These are phyloP conservation scores for Acanthamoeba lenticulata DNA, from an alignment of 208 protist species.

Conservation along the genomic window DNA sequence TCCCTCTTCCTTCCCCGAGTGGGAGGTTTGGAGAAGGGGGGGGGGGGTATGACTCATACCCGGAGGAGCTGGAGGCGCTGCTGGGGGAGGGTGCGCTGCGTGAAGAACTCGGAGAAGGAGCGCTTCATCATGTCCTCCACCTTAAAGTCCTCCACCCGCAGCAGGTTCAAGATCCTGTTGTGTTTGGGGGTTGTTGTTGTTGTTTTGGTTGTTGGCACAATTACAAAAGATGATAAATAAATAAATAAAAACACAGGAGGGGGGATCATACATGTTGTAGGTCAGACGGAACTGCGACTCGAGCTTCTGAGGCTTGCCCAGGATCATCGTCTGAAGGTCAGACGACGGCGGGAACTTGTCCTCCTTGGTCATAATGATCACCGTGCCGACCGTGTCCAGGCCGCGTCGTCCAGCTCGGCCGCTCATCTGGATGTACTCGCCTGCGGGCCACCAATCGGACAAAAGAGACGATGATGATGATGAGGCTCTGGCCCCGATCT, in stretches of 20 bases:
- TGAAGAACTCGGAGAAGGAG: slow-evolving; percentile 86
- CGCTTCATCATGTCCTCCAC: slow-evolving; percentile 89
- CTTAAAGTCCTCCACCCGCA: slow-evolving; percentile 89
- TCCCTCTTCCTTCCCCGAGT: too few species aligned
- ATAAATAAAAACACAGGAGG: not conserved
- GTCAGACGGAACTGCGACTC: slow-evolving; percentile 91
- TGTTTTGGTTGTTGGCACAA: not conserved
- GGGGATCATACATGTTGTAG: slow-evolving; percentile 89
- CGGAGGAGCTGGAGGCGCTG: slow-evolving; percentile 12
- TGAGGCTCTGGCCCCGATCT: not conserved
- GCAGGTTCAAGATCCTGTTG: slow-evolving; percentile 89
- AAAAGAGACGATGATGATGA: not conserved
- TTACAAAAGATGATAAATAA: not conserved
- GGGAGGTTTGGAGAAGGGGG: not conserved
- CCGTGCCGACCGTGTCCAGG: slow-evolving; percentile 89
- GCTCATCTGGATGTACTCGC: slow-evolving; percentile 94
- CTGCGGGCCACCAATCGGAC: slow-evolving; percentile 40
- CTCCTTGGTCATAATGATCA: slow-evolving; percentile 86
- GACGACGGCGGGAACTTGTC: slow-evolving; percentile 39
- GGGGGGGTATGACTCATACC: not conserved
- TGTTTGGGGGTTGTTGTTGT: not conserved
- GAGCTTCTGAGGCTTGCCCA: slow-evolving; percentile 86
- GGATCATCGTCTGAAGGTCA: slow-evolving; percentile 83
- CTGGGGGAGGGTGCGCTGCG: slow-evolving; percentile 70
- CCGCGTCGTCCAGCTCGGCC: slow-evolving; percentile 91